Conservation (phyloP, 495 filamentous ascomycete species). For the Elasticomyces elasticus region DNA sequence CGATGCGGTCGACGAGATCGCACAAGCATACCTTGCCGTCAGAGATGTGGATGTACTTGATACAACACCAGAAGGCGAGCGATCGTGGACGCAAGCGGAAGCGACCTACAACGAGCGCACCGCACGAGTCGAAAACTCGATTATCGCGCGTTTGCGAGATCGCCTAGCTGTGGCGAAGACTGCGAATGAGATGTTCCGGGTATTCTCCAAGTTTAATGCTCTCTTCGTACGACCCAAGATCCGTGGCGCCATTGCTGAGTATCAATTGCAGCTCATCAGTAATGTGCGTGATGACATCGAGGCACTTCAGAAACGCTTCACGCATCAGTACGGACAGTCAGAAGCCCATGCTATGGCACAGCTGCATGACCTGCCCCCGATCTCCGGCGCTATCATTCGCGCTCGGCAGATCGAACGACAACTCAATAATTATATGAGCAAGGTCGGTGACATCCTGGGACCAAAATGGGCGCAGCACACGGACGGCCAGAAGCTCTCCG, state of each 20-base stretch:
- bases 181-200: slow-evolving; percentile 98
- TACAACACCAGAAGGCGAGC: slow-evolving; percentile 76
- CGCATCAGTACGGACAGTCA: slow-evolving; percentile 95
- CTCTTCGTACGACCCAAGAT: slow-evolving; percentile 97
- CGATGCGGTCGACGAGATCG: slow-evolving; percentile 94
- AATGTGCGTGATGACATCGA: slow-evolving; percentile 94
- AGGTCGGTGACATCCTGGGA: slow-evolving; percentile 90
- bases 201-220: slow-evolving; percentile 99
- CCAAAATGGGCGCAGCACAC: slow-evolving; percentile 87
- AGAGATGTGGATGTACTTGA: slow-evolving; percentile 93
- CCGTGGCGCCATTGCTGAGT: slow-evolving; percentile 91
- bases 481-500: slow-evolving; percentile 87
- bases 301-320: slow-evolving; percentile 89
- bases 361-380: slow-evolving; percentile 84
- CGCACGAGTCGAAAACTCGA: slow-evolving; percentile 93
- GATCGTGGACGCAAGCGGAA: slow-evolving; percentile 84
- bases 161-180: slow-evolving; percentile 88
- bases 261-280: slow-evolving; percentile 92
- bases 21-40: slow-evolving; percentile 82
- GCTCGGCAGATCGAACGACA: slow-evolving; percentile 93
- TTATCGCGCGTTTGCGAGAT: slow-evolving; percentile 89
- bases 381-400: slow-evolving; percentile 95
- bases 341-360: slow-evolving; percentile 98
- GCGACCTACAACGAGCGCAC: slow-evolving; percentile 94
- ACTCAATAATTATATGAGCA: slow-evolving; percentile 90